Conservation (phyloP, 768 basidiomycete species). For the Gymnopilus junonius region DNA sequence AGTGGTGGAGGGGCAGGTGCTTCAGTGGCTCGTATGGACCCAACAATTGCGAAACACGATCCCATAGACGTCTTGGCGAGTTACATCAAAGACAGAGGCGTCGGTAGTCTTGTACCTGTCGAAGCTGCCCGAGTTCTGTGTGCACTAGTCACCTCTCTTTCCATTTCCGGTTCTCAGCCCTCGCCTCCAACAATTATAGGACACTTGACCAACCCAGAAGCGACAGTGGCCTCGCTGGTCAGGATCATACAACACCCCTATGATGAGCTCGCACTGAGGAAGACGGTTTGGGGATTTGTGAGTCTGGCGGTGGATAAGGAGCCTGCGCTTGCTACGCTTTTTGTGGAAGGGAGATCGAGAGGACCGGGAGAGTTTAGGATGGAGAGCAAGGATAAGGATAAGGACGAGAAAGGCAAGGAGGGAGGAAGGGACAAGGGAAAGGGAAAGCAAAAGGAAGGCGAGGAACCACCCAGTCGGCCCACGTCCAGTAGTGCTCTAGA, state of each 20-base stretch:
- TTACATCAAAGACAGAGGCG: constrained; percentile 68
- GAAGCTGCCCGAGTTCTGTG: constrained; percentile 72
- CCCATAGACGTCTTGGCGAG: constrained; percentile 76
- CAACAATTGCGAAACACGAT: constrained; percentile 55
- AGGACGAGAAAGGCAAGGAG: constrained; percentile 41
- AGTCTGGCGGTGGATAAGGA: constrained; percentile 82
- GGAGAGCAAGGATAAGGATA: constrained; percentile 37
- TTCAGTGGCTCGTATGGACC: constrained; percentile 28
- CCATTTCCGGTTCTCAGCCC: constrained; percentile 61
- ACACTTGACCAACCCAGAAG: constrained; percentile 79
- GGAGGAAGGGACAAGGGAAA: constrained; percentile 24
- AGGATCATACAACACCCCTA: constrained; percentile 80
- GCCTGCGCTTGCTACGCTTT: constrained; percentile 80
- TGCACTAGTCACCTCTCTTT: constrained; percentile 68
- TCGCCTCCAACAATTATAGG: constrained; percentile 76
- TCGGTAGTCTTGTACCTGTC: constrained; percentile 62
- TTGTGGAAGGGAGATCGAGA: constrained; percentile 76
- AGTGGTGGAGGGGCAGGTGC: constrained; percentile 48
- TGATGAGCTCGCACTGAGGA: constrained; percentile 73
- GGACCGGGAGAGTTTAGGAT: constrained; percentile 45
- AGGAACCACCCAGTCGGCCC: not conserved
- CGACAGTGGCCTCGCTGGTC: constrained; percentile 67
- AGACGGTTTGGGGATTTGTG: constrained; percentile 84
- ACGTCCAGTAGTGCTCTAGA: constrained; percentile 59
- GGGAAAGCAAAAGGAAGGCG: not conserved